These are phyloP conservation scores for Aspergillus spinulosporus DNA, from an alignment of 2,329 filamentous ascomycete species.

Conservation along the genomic window DNA sequence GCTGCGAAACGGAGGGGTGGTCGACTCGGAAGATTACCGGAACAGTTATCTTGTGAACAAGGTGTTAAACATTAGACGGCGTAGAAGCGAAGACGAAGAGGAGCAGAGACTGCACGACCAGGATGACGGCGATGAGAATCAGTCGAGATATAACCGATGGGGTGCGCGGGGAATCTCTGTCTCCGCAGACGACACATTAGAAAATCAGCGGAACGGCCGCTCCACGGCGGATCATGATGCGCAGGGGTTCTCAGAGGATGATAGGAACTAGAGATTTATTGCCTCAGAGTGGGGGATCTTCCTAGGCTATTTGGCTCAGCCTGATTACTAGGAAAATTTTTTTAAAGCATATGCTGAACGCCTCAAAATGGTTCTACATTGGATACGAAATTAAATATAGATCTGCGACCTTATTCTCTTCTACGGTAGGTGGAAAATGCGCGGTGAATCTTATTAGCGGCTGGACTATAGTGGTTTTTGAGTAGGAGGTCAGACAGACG, in stretches of 20 bases:
- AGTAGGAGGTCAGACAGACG: background rate
- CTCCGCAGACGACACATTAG: constrained; percentile 57
- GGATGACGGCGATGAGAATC: constrained; percentile 28
- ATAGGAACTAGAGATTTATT: constrained; percentile 17
- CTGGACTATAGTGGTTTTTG: background rate
- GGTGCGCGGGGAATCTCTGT: constrained; percentile 60
- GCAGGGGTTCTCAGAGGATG: constrained; percentile 27
- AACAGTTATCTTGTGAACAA: constrained; percentile 80
- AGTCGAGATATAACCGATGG: constrained; percentile 51
- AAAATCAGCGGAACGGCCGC: constrained; percentile 22
- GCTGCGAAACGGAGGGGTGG: constrained; percentile 80
- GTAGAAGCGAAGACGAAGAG: constrained; percentile 41
- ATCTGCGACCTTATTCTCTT: background rate
- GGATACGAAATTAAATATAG: constrained; percentile 7
- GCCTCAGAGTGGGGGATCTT: constrained; percentile 2
- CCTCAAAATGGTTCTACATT: constrained; percentile 8
- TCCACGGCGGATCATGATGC: constrained; percentile 17
- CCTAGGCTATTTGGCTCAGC: background rate
- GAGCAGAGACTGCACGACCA: constrained; percentile 38
- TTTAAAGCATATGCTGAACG: background rate
- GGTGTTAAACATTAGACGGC: constrained; percentile 62
- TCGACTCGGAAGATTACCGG: constrained; percentile 84
- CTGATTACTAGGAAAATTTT: constrained; percentile 2
- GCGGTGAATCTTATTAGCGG: background rate
- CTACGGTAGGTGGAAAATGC: background rate